Percentiles rank a stretch among this genome's conserved stretches.
These are phyloP conservation scores for Ramalina intermedia DNA, from an alignment of 495 filamentous ascomycete species.

Conservation along the genomic window DNA sequence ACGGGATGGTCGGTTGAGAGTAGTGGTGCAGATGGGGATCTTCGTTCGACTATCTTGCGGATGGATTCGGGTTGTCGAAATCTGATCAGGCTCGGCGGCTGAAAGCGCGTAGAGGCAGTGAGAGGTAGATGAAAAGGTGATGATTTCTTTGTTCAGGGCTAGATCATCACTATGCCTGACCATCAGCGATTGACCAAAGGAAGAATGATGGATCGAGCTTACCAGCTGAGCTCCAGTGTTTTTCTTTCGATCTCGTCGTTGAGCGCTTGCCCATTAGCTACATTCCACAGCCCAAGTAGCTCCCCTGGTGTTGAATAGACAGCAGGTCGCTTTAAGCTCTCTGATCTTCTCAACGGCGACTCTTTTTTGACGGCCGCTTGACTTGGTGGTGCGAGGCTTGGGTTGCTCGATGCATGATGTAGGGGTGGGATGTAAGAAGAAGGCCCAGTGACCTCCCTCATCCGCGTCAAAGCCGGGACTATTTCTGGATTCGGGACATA, in stretches of 20 bases:
- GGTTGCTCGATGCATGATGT: slow-evolving; percentile 1
- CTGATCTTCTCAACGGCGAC: slow-evolving; percentile 5
- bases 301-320: slow-evolving; percentile 12
- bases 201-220: background rate
- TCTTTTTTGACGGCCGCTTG: slow-evolving; percentile 1
- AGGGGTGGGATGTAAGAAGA: slow-evolving; percentile 7
- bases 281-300: slow-evolving; percentile 12
- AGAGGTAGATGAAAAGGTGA: slow-evolving; percentile 14
- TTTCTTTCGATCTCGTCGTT: slow-evolving; percentile 5
- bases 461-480: slow-evolving; percentile 6
- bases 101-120: slow-evolving; percentile 12
- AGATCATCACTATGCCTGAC: slow-evolving; percentile 8
- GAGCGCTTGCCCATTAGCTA: slow-evolving; percentile 15
- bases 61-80: slow-evolving; percentile 10
- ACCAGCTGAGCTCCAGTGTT: slow-evolving; percentile 13
- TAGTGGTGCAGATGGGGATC: slow-evolving; percentile 11
- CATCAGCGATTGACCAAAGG: background rate
- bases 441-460: slow-evolving; percentile 4
- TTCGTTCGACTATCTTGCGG: slow-evolving; percentile 7
- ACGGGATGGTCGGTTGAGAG: slow-evolving; percentile 6
- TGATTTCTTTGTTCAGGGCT: slow-evolving; percentile 9
- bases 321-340: slow-evolving; percentile 4
- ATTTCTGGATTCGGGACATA: slow-evolving; percentile 37
- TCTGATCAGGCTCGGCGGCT: slow-evolving; percentile 6
- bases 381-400: background rate